Evolutionary conservation across 2,329 filamentous ascomycete genomes (phyloP).

Genomic region (Calonectria pseudoturangicola): DNA sequence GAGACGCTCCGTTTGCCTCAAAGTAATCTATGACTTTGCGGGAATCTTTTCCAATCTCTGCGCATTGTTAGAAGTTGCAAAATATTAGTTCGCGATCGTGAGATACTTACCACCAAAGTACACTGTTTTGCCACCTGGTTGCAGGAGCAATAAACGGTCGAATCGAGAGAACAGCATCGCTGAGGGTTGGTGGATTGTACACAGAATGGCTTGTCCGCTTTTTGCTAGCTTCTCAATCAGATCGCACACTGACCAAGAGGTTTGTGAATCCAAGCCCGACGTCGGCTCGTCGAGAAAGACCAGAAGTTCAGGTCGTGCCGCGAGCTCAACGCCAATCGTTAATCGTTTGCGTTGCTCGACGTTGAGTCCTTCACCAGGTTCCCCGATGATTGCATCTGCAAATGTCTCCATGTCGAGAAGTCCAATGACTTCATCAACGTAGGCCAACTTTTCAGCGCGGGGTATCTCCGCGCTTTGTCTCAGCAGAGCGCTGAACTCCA

Average conservation of each 20-base stretch:
- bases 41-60: conserved; percentile 85
- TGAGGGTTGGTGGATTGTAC: conserved; percentile 70
- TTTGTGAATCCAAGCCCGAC: conserved; percentile 73
- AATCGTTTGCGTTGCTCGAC: conserved; percentile 70
- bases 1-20: conserved; percentile 78
- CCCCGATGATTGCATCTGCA: conserved; percentile 69
- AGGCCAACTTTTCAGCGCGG: conserved; percentile 67
- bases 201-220: conserved; percentile 67
- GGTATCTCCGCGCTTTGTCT: conserved; percentile 64
- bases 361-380: conserved; percentile 64
- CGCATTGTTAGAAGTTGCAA: conserved; percentile 67
- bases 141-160: conserved; percentile 71
- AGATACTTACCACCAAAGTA: conserved; percentile 41
- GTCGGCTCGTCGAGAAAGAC: conserved; percentile 73
- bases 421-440: conserved; percentile 71
- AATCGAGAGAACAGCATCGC: conserved; percentile 61
- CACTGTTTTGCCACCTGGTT: conserved; percentile 40
- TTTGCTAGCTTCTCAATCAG: conserved; percentile 78
- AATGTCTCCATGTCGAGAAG: conserved; percentile 73
- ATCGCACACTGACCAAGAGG: conserved; percentile 81
- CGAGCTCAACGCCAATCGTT: conserved; percentile 68
- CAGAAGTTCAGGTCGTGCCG: conserved; percentile 64
- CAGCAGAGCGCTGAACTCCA: conserved; percentile 63
- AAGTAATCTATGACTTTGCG: conserved; percentile 82
- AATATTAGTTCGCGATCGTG: conserved; percentile 57